Evolutionary conservation across 371 early-diverging fungal species (phyloP).

Genomic region (Batrachochytrium dendrobatidis): DNA sequence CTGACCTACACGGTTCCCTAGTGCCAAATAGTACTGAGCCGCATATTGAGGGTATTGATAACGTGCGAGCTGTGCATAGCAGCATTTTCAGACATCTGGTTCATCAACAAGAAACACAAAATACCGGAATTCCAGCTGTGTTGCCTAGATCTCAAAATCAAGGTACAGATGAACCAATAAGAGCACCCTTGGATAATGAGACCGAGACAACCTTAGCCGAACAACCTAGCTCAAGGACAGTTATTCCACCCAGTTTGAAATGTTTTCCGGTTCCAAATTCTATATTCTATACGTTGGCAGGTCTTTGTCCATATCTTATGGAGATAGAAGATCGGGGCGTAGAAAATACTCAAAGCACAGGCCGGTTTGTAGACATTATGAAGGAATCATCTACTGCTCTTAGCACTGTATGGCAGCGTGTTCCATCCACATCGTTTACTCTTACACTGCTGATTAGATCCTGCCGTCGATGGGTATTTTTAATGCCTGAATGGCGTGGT

Average conservation of each 20-base stretch:
- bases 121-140: neutral
- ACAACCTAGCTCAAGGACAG: neutral
- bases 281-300: neutral
- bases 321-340: neutral
- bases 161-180: no score
- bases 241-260: no score
- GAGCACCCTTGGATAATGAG: no score
- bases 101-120: neutral
- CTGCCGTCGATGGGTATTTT: neutral
- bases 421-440: neutral
- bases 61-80: neutral
- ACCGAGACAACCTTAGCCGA: no score
- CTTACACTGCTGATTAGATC: neutral
- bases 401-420: neutral
- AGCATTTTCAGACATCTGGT: neutral
- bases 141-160: no score
- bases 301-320: neutral
- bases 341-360: no score
- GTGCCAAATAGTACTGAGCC: neutral
- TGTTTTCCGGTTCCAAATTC: constrained; percentile 1
- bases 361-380: neutral
- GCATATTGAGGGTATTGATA: constrained; percentile 1
- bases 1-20: neutral
- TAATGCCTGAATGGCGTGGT: constrained; percentile 8
- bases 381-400: neutral